Evolutionary conservation across 257 asterid species (phyloP), one percentile per base, ranked within the genome.

Genomic region (Capsicum pubescens): DNA sequence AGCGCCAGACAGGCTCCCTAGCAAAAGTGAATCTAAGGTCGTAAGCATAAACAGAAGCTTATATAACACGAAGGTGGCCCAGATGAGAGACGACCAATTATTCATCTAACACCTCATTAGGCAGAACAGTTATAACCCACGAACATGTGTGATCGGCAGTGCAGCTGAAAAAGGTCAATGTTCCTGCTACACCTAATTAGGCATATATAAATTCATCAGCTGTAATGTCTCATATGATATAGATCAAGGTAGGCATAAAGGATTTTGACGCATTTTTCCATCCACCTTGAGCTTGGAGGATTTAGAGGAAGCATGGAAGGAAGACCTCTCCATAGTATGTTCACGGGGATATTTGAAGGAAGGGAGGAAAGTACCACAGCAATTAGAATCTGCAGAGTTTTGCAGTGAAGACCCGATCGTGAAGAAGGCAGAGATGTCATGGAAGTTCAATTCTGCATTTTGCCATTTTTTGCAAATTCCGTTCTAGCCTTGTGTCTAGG

Each of bases 1-100:
- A 97, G 88, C 12, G 98, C 95, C 87, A 92, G 92, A 88, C 98
- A 97, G 85, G 98, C 97, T 80, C 98, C 99, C 99, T 97, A 92
- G 88, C 44, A 76, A 17, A 76, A 76, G 48, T 52, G n/a, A 85
- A 58, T 74, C 60, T 57, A 85, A 78, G 63, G 36, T 87, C 80
- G 86, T 83, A 64, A 70, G 64, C 61, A 87, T 76, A 59, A 82
- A 57, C 48, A 57, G 83, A 13, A 77, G 82, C 42, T 87, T 86
- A 84, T 64, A 84, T 67, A 80, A 83, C 84, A 56, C 12, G 26
- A 83, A 81, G 58, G 39, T 44, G 48, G 56, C 77, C 39, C 48
- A 14, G n/a, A 82, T 17, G 68, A 66, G 11, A 50, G 48, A 76
- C 13, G 60, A 54, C 26, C 79, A 76, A 52, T 76, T 52, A 76